Evolutionary conservation across 345 rosid species (phyloP).

Genomic region (Euphorbia lathyris): DNA sequence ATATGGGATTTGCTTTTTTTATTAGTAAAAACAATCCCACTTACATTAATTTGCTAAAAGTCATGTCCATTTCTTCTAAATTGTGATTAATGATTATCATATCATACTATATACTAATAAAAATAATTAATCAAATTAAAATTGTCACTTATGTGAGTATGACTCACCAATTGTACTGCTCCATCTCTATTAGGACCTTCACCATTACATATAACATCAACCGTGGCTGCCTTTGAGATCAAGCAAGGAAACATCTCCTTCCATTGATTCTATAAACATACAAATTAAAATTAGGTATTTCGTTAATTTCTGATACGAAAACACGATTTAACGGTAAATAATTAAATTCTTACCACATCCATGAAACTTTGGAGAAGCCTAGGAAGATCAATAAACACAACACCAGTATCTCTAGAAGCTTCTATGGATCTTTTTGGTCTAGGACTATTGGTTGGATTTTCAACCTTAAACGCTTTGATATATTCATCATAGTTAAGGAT

Average conservation of each 20-base stretch:
- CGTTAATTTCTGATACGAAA: too few relatives aligned
- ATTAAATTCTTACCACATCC: conserved; percentile 59
- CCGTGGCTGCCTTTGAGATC: conserved; percentile 80
- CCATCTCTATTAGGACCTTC: conserved; percentile 79
- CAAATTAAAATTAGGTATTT: background rate
- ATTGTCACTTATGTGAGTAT: background rate
- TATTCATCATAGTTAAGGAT: conserved; percentile 95
- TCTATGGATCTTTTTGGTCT: conserved; percentile 65
- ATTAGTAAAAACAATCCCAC: background rate
- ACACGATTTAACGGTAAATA: too few relatives aligned
- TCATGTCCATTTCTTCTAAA: background rate
- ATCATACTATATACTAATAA: too few relatives aligned
- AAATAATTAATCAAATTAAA: background rate
- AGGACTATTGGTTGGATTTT: conserved; percentile 30
- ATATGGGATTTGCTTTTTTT: too few relatives aligned
- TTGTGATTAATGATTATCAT: background rate
- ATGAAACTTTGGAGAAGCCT: conserved; percentile 75
- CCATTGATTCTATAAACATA: conserved; percentile 68
- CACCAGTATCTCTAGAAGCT: conserved; percentile 79
- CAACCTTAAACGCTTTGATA: conserved; percentile 59
- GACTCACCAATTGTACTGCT: conserved; percentile 74
- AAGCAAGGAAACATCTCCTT: conserved; percentile 94
- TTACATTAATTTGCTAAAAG: background rate
- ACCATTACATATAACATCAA: conserved; percentile 72
- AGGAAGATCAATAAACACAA: conserved; percentile 79